Conservation (phyloP, 495 filamentous ascomycete genomes). For the Cercophora samala region DNA sequence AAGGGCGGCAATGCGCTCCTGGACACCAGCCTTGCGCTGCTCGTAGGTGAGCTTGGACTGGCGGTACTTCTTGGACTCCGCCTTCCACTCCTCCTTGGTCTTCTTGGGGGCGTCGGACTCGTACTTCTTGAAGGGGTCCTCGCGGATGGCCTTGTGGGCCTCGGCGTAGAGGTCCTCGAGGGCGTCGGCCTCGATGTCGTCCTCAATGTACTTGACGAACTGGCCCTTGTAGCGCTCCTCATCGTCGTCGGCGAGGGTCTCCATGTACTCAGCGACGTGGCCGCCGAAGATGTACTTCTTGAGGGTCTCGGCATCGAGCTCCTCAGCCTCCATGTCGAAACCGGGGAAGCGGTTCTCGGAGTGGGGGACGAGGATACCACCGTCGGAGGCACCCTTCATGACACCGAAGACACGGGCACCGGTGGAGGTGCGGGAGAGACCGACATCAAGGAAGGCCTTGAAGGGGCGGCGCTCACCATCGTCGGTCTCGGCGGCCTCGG, state of each 20-base stretch:
- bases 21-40: constrained; percentile 72
- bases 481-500: constrained; percentile 81
- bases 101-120: constrained; percentile 78
- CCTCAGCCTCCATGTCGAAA: constrained; percentile 92
- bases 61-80: constrained; percentile 86
- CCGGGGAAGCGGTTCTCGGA: constrained; percentile 99
- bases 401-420: constrained; percentile 98
- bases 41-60: constrained; percentile 71
- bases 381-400: constrained; percentile 99
- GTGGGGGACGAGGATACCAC: constrained; percentile 95
- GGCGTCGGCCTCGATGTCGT: constrained; percentile 92
- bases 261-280: constrained; percentile 99
- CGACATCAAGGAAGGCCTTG: constrained; percentile 98
- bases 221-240: constrained; percentile 99
- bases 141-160: constrained; percentile 95
- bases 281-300: constrained; percentile 99
- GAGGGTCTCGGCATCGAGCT: constrained; percentile 93
- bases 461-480: constrained; percentile 92
- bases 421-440: constrained; percentile 92
- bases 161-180: constrained; percentile 95
- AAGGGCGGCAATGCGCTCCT: constrained; percentile 82
- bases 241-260: constrained; percentile 98
- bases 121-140: constrained; percentile 94
- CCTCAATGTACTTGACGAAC: constrained; percentile 95
- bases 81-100: constrained; percentile 96